These are phyloP conservation scores for Massariosphaeria phaeospora DNA, from an alignment of 495 filamentous ascomycete genomes.

Conservation along the genomic window DNA sequence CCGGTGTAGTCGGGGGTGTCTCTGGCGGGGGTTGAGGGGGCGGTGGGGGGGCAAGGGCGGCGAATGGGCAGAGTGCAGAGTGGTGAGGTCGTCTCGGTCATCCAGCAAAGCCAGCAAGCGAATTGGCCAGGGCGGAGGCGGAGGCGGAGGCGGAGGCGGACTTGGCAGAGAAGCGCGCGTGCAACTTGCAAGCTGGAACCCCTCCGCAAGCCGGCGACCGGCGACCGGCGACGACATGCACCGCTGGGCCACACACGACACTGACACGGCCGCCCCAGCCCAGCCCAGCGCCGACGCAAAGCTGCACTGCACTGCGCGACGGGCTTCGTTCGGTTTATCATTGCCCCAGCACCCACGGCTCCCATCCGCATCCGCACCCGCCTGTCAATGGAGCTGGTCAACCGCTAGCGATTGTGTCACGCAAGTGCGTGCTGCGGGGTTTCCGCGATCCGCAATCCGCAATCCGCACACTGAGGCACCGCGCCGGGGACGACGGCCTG, in stretches of 20 bases:
- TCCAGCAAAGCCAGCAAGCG: slow-evolving; percentile 17
- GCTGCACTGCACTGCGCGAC: not conserved
- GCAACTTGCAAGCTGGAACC: slow-evolving; percentile 11
- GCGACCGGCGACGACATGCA: not conserved
- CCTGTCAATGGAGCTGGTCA: slow-evolving; percentile 39
- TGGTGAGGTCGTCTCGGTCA: no score
- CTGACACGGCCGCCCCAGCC: not conserved
- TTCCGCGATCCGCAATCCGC: no score
- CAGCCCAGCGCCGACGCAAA: not conserved
- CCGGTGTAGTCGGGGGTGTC: slow-evolving; percentile 13
- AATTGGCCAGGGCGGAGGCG: slow-evolving; percentile 17
- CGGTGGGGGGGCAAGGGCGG: slow-evolving; percentile 9
- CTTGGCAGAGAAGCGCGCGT: no score
- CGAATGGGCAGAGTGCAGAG: slow-evolving; percentile 1
- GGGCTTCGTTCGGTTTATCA: not conserved
- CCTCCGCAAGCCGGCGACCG: not conserved
- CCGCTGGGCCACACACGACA: not conserved
- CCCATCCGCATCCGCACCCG: slow-evolving; percentile 3
- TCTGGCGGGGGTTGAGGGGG: slow-evolving; percentile 3
- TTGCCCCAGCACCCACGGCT: not conserved
- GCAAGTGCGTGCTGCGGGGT: slow-evolving; percentile 41
- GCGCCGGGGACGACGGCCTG: slow-evolving; percentile 31
- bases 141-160: slow-evolving; percentile 4
- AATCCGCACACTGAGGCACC: slow-evolving; percentile 36
- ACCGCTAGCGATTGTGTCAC: slow-evolving; percentile 38